Conservation (phyloP, 208 protist species). For the Leishmania amazonensis region DNA sequence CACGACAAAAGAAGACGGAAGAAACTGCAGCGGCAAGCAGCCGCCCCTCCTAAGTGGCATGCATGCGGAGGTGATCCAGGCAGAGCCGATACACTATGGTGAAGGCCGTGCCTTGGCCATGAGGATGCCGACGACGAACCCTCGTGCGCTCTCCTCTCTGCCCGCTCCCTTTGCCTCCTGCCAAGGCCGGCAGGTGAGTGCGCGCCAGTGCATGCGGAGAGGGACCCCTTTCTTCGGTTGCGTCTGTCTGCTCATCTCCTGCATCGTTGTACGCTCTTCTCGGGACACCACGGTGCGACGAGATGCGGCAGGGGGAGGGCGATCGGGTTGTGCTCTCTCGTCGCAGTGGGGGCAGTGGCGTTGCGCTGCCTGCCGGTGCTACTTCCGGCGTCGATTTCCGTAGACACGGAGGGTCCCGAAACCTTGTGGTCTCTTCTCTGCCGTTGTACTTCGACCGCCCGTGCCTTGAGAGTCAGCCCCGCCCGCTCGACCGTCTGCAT, state of each 20-base stretch:
- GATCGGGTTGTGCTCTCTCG: background rate
- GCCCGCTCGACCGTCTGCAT: background rate
- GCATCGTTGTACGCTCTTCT: no score
- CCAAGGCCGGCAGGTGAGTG: background rate
- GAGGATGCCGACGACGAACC: background rate
- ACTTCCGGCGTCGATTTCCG: background rate
- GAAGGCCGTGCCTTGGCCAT: background rate
- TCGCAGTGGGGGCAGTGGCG: no score
- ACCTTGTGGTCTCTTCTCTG: background rate
- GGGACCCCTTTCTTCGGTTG: background rate
- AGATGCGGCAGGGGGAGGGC: no score
- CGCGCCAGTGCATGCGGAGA: background rate
- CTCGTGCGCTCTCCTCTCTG: no score
- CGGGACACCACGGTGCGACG: no score
- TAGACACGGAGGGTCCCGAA: background rate
- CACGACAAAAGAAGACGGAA: background rate
- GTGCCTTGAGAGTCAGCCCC: background rate
- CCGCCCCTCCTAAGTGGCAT: background rate
- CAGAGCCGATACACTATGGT: background rate
- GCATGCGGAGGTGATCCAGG: no score
- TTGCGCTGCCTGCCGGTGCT: background rate
- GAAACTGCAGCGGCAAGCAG: background rate
- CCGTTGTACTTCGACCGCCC: background rate
- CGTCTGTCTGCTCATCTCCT: background rate
- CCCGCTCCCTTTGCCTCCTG: background rate